These are phyloP conservation scores for Colletotrichum musicola DNA, from an alignment of 2,329 filamentous ascomycete genomes.

Conservation along the genomic window DNA sequence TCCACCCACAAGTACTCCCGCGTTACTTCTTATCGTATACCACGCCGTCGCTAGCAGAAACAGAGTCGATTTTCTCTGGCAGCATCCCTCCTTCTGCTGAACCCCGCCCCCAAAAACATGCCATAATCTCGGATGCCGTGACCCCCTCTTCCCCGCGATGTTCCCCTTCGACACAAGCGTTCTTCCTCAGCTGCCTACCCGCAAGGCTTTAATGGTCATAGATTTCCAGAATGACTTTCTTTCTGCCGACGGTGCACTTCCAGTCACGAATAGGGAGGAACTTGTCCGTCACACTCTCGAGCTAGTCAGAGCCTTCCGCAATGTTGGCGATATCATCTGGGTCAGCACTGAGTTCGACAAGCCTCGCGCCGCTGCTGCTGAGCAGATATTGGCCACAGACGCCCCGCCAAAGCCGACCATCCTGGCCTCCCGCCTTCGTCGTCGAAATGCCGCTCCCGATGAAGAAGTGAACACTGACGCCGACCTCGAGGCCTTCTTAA, in stretches of 20 bases:
- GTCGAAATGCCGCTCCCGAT: conserved; percentile 35
- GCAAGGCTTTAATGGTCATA: conserved; percentile 82
- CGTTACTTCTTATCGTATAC: too few species aligned
- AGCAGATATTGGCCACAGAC: conserved; percentile 62
- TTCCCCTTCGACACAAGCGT: conserved; percentile 69
- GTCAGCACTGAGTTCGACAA: conserved; percentile 80
- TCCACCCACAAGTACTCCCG: too few species aligned
- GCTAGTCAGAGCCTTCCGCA: conserved; percentile 80
- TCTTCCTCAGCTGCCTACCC: conserved; percentile 68
- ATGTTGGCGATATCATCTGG: conserved; percentile 82
- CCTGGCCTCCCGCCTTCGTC: conserved; percentile 43
- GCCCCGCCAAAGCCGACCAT: conserved; percentile 18
- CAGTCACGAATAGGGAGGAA: conserved; percentile 71
- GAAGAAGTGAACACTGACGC: conserved; percentile 37
- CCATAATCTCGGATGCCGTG: background rate
- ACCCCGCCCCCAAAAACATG: background rate
- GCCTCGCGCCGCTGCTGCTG: conserved; percentile 68
- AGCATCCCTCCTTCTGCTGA: background rate
- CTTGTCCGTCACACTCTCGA: conserved; percentile 76
- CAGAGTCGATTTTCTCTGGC: too few species aligned
- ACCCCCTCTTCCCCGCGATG: conserved; percentile 50
- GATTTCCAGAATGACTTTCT: conserved; percentile 95
- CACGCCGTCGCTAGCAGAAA: too few species aligned
- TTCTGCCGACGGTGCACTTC: conserved; percentile 74
- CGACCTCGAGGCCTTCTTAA: conserved; percentile 61